These are phyloP conservation scores for Globisporangium cystogenes DNA, from an alignment of 352 stramenopile genomes.

Conservation along the genomic window DNA sequence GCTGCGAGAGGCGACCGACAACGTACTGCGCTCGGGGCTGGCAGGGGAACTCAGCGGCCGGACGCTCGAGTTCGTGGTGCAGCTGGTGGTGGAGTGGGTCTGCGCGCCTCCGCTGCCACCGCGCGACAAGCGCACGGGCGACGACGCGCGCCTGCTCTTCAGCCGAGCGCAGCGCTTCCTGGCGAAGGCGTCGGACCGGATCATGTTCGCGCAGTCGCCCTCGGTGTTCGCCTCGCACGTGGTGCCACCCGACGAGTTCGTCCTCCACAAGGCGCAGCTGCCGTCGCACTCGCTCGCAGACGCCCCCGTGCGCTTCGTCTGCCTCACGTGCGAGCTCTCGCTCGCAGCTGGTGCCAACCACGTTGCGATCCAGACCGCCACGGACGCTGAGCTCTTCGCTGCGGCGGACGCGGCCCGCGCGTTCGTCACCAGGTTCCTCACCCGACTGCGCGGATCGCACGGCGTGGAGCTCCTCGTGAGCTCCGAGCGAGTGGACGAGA, in stretches of 20 bases:
- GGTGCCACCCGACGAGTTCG: constrained; percentile 33
- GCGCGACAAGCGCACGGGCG: background rate
- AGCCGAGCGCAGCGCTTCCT: constrained; percentile 27
- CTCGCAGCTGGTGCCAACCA: constrained; percentile 28
- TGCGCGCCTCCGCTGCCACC: constrained; percentile 15
- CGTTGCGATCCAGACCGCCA: constrained; percentile 20
- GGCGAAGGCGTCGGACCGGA: constrained; percentile 19
- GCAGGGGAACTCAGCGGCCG: constrained; percentile 26
- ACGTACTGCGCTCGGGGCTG: constrained; percentile 34
- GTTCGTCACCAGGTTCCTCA: constrained; percentile 29
- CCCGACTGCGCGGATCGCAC: constrained; percentile 12
- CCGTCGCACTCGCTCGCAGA: constrained; percentile 20
- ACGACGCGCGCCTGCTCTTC: constrained; percentile 14
- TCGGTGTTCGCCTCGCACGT: constrained; percentile 31
- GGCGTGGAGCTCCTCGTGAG: constrained; percentile 40
- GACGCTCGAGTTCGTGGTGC: constrained; percentile 20
- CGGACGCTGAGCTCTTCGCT: constrained; percentile 21
- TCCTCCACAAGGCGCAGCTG: constrained; percentile 48
- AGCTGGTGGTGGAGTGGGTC: constrained; percentile 50
- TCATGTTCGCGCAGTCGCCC: constrained; percentile 31
- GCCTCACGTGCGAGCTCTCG: constrained; percentile 31
- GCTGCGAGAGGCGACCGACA: constrained; percentile 19
- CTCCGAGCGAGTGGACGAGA: constrained; percentile 35
- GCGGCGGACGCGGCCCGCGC: constrained; percentile 14
- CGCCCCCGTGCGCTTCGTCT: constrained; percentile 28